Evolutionary conservation across 2,329 filamentous ascomycete genomes (phyloP), one percentile per base, ranked within the genome.

Genomic region (Uncinocarpus reesii): DNA sequence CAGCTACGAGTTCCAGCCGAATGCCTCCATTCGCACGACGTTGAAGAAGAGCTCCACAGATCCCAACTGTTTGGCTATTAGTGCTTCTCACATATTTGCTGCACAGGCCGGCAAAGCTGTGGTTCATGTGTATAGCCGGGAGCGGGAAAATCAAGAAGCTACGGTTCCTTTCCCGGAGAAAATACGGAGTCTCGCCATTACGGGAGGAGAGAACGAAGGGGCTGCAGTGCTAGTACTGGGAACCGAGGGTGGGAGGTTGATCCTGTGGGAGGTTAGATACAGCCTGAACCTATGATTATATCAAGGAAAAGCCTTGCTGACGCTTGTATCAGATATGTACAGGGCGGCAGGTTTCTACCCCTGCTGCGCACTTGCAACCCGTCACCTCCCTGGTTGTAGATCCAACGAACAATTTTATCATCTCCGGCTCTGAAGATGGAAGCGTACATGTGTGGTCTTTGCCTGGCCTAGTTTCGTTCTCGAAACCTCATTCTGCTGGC

Each of bases 21-120:
- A 83, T 47, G 78, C 83, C 54, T 76, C 79, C n/a, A 78, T 88
- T 61, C 83, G 83, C 60, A 73, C 80, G 53, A 77, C 82, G 41
- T 89, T 92, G 75, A 96, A 95, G 75, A 96, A 95, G 71, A 94
- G 86, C 71, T 84, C 86, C 13, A 80, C 82, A n/a, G 76, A 82
- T 21, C 72, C 76, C 50, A 86, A 90, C 65, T 83, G 86, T 57
- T 71, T 98, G 48, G 89, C 87, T 24, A 76, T 89, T 57, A 93
- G 77, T 65, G 73, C 78, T 37, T 82, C 82, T 16, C 92, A 98
- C 63, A 75, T 96, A 40, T 98, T 95, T 63, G 84, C 89, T 3
- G 90, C 87, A 3, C 92, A 98, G 65, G 77, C 84, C 42, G 88
- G 89, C 55, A 96, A 95, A 66, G 86, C 88, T 0, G 85, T 94